Conservation (phyloP, 768 basidiomycete species). For the Hypsizygus marmoreus region DNA sequence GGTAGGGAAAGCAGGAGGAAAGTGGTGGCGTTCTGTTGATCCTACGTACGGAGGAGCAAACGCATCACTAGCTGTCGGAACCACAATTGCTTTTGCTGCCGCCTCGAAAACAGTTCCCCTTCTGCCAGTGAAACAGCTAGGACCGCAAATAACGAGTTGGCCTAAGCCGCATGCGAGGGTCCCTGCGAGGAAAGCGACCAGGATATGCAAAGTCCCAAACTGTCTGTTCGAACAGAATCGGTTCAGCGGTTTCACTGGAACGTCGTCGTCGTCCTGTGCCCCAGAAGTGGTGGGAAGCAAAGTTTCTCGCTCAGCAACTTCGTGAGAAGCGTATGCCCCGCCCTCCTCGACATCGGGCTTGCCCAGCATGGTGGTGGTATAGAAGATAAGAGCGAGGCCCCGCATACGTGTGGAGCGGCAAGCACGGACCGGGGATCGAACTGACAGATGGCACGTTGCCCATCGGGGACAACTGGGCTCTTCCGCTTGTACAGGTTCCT, state of each 20-base stretch:
- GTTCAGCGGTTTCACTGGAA: slow-evolving; percentile 7
- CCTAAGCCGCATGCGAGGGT: slow-evolving; percentile 48
- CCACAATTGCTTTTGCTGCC: slow-evolving; percentile 20
- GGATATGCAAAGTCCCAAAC: slow-evolving; percentile 40
- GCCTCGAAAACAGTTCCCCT: slow-evolving; percentile 5
- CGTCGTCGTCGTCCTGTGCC: slow-evolving; percentile 3
- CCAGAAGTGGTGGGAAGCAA: slow-evolving; percentile 31
- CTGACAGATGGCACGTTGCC: too few species aligned
- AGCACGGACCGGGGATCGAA: too few species aligned
- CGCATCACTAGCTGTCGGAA: too few species aligned
- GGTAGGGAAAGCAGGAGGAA: slow-evolving; percentile 73
- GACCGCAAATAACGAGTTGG: slow-evolving; percentile 49
- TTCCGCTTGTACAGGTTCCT: too few species aligned
- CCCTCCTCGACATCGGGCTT: slow-evolving; percentile 25
- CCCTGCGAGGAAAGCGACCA: slow-evolving; percentile 56
- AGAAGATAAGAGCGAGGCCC: neutral
- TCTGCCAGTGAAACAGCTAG: slow-evolving; percentile 36
- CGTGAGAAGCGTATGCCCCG: slow-evolving; percentile 14
- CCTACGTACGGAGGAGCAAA: slow-evolving; percentile 73
- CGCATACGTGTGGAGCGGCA: too few species aligned
- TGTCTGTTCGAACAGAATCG: slow-evolving; percentile 23
- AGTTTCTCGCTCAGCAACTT: slow-evolving; percentile 32
- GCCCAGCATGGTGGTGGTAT: slow-evolving; percentile 12
- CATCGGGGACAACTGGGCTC: too few species aligned
- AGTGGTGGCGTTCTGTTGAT: slow-evolving; percentile 67